A percentile compares a stretch with the other conserved stretches of the same genome.
phyloP scores from a whole-genome alignment of 2,329 filamentous ascomycete genomes.

The Venturia pyrina region DNA sequence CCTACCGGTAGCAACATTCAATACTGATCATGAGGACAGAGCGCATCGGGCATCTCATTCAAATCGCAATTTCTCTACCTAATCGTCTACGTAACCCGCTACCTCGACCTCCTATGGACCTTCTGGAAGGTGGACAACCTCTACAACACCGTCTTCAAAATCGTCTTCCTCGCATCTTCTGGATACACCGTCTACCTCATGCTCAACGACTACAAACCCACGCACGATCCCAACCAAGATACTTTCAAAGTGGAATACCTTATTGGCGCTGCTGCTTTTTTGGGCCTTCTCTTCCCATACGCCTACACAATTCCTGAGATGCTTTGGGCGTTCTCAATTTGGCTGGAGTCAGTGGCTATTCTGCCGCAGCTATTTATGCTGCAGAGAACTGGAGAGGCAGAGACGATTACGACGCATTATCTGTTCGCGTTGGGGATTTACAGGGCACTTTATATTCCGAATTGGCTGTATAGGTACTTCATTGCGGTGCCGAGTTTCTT shows the following conservation, averaged over 20 bases:
- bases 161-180: constrained; percentile 84
- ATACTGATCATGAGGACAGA: constrained; percentile 46
- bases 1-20: constrained; percentile 8
- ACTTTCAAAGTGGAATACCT: constrained; percentile 97
- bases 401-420: constrained; percentile 99
- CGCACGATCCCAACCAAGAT: constrained; percentile 91
- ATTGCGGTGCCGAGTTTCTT: constrained; percentile 57
- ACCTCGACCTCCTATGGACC: constrained; percentile 81
- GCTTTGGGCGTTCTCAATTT: constrained; percentile 95
- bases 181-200: constrained; percentile 96
- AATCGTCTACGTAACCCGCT: constrained; percentile 86
- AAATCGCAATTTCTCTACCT: constrained; percentile 96
- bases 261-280: constrained; percentile 64
- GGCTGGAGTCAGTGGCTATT: constrained; percentile 94
- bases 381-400: constrained; percentile 91
- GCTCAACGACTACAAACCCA: constrained; percentile 95
- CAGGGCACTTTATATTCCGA: constrained; percentile 91
- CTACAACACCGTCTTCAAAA: constrained; percentile 94
- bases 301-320: constrained; percentile 74
- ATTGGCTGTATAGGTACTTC: constrained; percentile 92
- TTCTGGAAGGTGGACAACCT: constrained; percentile 57
- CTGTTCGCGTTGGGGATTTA: constrained; percentile 88
- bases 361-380: constrained; percentile 97
- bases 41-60: constrained; percentile 95
- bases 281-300: constrained; percentile 78